Evolutionary conservation across 805 yeast genomes (phyloP).

Genomic region (Nakazawaea populi): DNA sequence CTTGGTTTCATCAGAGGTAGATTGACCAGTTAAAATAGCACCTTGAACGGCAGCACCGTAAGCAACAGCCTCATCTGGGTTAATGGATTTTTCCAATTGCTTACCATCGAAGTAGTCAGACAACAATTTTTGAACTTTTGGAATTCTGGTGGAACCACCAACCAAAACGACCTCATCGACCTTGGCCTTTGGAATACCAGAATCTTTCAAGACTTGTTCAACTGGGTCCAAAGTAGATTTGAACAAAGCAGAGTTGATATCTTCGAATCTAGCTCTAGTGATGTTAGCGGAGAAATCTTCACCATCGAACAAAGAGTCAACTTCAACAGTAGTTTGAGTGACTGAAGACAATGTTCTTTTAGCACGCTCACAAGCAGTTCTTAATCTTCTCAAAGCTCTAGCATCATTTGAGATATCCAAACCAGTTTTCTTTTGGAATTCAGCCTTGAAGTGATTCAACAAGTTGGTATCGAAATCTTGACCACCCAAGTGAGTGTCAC

Average conservation of each 20-base stretch:
- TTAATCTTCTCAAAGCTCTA: conserved; percentile 95
- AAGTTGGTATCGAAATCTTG: conserved; percentile 98
- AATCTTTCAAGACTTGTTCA: conserved; percentile 90
- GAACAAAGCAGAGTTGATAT: conserved; percentile 87
- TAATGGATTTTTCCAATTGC: conserved; percentile 92
- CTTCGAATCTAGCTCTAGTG: conserved; percentile 98
- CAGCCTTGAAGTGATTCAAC: conserved; percentile 86
- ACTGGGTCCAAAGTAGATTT: conserved; percentile 93
- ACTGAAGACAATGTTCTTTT: conserved; percentile 97
- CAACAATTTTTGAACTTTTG: conserved; percentile 92
- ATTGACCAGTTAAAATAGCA: conserved; percentile 92
- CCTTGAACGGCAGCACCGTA: conserved; percentile 99
- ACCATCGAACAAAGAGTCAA: conserved; percentile 93
- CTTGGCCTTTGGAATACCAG: conserved; percentile 76
- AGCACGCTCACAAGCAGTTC: conserved; percentile 99
- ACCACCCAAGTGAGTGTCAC: conserved; percentile 99
- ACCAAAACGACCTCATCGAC: conserved; percentile 94
- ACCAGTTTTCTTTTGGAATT: conserved; percentile 90
- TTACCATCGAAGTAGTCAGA: conserved; percentile 96
- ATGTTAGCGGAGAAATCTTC: conserved; percentile 90
- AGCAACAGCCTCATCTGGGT: conserved; percentile 99
- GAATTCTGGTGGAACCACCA: conserved; percentile 99
- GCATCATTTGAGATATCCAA: conserved; percentile 84
- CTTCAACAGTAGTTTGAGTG: conserved; percentile 93
- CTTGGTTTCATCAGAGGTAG: conserved; percentile 87